These are phyloP conservation scores for Monilinia fructigena DNA, from an alignment of 2,329 filamentous ascomycete species.

Conservation along the genomic window DNA sequence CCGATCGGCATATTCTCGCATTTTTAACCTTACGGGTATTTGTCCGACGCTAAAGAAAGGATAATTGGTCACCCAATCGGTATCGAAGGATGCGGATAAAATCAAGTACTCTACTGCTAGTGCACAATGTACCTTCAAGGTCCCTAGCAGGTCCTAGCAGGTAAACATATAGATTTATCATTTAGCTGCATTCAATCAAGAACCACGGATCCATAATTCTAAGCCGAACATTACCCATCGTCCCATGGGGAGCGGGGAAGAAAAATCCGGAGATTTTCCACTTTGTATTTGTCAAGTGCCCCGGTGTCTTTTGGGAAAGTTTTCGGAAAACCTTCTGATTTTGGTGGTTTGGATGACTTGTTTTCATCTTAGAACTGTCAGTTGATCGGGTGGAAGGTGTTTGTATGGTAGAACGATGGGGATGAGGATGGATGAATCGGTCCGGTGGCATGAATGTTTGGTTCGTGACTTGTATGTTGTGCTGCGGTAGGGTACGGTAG, in stretches of 20 bases:
- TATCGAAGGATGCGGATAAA: too few relatives aligned
- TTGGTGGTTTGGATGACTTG: too few relatives aligned
- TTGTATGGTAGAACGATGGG: neutral
- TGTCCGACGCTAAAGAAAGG: neutral
- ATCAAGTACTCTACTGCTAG: too few relatives aligned
- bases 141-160: neutral
- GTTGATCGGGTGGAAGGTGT: neutral
- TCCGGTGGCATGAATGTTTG: too few relatives aligned
- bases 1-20: neutral
- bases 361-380: too few relatives aligned
- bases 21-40: neutral
- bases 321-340: constrained; percentile 1
- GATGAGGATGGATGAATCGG: neutral
- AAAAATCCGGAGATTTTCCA: neutral
- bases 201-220: too few relatives aligned
- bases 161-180: too few relatives aligned
- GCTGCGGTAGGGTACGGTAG: too few relatives aligned
- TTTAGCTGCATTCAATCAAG: neutral
- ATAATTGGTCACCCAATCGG: too few relatives aligned
- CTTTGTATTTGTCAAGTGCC: neutral
- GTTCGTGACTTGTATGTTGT: too few relatives aligned
- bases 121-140: too few relatives aligned
- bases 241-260: neutral
- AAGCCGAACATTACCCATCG: neutral
- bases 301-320: neutral